Evolutionary conservation across 306 rosid species (phyloP).

Genomic region (Prunus padus): DNA sequence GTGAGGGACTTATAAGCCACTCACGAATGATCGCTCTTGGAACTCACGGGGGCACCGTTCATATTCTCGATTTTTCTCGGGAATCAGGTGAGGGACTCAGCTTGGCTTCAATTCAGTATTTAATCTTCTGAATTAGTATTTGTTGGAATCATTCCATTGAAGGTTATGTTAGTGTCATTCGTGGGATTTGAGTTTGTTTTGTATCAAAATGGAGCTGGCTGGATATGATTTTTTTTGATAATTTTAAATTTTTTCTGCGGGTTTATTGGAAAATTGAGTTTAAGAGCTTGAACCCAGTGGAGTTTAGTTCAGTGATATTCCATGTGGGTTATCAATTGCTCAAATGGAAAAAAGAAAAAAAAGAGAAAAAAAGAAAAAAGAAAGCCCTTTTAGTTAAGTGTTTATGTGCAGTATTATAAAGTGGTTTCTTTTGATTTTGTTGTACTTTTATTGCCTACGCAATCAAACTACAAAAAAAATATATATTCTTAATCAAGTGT

Average conservation of each 20-base stretch:
- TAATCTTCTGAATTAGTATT: background rate
- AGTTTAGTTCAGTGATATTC: background rate
- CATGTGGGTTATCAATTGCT: background rate
- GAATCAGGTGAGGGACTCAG: constrained; percentile 62
- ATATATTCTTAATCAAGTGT: background rate
- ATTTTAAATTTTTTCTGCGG: constrained; percentile 13
- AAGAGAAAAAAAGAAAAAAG: background rate
- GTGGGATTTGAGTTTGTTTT: background rate
- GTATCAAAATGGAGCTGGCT: background rate
- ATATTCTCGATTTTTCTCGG: constrained; percentile 96
- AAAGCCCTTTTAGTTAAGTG: background rate
- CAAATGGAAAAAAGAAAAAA: background rate
- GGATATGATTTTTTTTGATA: background rate
- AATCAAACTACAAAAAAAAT: constrained; percentile 8
- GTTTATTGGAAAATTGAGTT: background rate
- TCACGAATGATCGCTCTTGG: constrained; percentile 98
- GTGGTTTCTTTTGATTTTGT: background rate
- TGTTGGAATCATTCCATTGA: background rate
- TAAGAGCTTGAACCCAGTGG: background rate
- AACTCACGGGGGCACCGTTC: constrained; percentile 82
- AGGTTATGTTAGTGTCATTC: background rate
- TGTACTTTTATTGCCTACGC: background rate
- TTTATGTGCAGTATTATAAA: background rate
- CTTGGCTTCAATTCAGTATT: constrained; percentile 3
- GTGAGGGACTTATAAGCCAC: no score